Base-by-base conservation (phyloP, 2,329 filamentous ascomycete genomes). In the Diaporthe sp. region DNA sequence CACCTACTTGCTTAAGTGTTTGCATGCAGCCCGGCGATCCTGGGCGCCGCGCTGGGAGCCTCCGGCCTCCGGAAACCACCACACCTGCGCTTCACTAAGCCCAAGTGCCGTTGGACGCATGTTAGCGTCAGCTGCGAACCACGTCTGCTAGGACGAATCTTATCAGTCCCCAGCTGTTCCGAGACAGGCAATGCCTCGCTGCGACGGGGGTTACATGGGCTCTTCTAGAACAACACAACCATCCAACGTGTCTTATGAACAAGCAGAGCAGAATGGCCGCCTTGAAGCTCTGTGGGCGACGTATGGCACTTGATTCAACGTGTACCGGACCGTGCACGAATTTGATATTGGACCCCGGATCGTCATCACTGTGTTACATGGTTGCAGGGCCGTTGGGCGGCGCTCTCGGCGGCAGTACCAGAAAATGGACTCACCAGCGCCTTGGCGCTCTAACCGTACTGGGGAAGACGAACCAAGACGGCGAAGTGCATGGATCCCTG, bases 351-450 rank as follows among this genome's bases (percentile, higher is more conserved):
- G 57, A 74, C 53, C 72, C 72, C 72, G 72, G 72, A 70, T 74
- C 53, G 72, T 69, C 72, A 68, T 42, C 53, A 31, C 15, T 58
- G 72, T 68, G 73, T 37, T 37, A 42, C 28, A 62, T 58, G 62
- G 49, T 55, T 39, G 58, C 61, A 67, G 25, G 10, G 44, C 61
- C 61, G 61, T 67, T 67, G 12, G 59, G 59, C 61, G 65, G 74
- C 74, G 74, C 74, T 75, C 51, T 69, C 74, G 71, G 74, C 74
- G 74, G 74, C 71, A 73, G 74, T 73, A 69, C 67, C 55, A 71
- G 61, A 74, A 75, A 72, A 39, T 61, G 59, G 15, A 61, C 62
- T n/a, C 46, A 44, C 58, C 39, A 59, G 39, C 22, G 25, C 25
- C 59, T 55, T 42, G 73, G 67, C 57, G 46, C 65, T 68, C 22